phyloP scores from a whole-genome alignment of 805 yeast species.

The Teunomyces lycoperdinae region DNA sequence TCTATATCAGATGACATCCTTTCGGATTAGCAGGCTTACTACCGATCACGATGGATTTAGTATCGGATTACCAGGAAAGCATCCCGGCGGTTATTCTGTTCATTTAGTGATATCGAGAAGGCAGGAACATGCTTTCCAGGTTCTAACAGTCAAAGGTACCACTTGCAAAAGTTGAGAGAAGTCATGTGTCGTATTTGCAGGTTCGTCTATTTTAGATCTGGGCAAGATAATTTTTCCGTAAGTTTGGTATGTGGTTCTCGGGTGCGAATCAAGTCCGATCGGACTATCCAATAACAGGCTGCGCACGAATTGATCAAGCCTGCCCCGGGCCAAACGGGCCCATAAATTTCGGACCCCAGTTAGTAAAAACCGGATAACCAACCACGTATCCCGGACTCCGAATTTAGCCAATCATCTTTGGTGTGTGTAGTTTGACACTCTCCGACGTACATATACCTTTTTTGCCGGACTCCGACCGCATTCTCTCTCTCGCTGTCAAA shows the following conservation, averaged over 20 bases:
- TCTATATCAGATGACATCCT: background rate
- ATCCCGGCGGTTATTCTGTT: background rate
- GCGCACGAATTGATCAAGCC: background rate
- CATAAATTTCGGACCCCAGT: background rate
- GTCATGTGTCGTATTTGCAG: background rate
- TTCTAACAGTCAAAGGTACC: background rate
- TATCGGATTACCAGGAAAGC: background rate
- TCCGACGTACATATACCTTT: background rate
- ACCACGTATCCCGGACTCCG: background rate
- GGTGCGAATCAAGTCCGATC: conserved; percentile 1
- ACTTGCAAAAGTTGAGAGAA: background rate
- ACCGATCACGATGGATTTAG: background rate
- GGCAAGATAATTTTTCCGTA: background rate
- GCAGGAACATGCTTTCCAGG: background rate
- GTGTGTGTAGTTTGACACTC: background rate
- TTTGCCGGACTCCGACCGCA: background rate
- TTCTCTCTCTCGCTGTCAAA: conserved; percentile 2
- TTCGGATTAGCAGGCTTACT: background rate
- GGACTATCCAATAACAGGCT: background rate
- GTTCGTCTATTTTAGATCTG: background rate
- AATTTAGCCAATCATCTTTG: background rate
- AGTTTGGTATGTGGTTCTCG: background rate
- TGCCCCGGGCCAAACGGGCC: background rate
- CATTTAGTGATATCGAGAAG: background rate
- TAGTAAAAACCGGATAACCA: background rate